phyloP scores from a whole-genome alignment of 805 yeast species.

The Wickerhamiella siamensis region DNA sequence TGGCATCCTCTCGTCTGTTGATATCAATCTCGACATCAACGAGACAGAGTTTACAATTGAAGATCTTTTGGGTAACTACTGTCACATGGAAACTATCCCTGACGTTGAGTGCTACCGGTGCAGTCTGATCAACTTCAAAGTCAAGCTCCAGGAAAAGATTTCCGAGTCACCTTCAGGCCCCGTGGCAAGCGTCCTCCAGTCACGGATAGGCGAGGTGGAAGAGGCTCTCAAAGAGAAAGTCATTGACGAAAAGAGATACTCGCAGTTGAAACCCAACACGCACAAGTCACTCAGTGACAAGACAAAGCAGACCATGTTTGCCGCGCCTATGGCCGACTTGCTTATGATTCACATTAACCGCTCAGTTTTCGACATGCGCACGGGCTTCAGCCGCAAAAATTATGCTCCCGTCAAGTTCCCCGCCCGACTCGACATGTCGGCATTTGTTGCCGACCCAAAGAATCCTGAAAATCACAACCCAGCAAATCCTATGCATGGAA shows the following conservation, averaged over 20 bases:
- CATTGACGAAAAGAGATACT: constrained; percentile 68
- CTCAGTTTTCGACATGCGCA: constrained; percentile 78
- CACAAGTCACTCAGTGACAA: constrained; percentile 64
- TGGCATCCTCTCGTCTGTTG: constrained; percentile 42
- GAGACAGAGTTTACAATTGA: constrained; percentile 11
- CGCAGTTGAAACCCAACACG: constrained; percentile 56
- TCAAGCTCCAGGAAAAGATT: constrained; percentile 18
- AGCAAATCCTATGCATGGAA: constrained; percentile 47
- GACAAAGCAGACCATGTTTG: constrained; percentile 66
- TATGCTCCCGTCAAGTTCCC: constrained; percentile 74
- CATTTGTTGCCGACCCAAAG: constrained; percentile 50
- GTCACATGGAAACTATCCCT: constrained; percentile 66
- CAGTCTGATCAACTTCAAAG: constrained; percentile 36
- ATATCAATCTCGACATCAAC: constrained; percentile 18
- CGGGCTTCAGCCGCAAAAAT: constrained; percentile 73
- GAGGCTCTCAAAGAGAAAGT: constrained; percentile 47
- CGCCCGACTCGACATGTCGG: constrained; percentile 45
- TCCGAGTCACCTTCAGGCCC: neutral
- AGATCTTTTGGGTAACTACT: constrained; percentile 21
- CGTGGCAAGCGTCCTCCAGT: constrained; percentile 23
- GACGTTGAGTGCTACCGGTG: constrained; percentile 94
- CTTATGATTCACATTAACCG: constrained; percentile 80
- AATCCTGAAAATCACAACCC: constrained; percentile 68
- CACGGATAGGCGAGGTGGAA: constrained; percentile 36
- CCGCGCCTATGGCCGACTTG: constrained; percentile 54